Evolutionary conservation across 2,329 filamentous ascomycete genomes (phyloP), one percentile per base, ranked within the genome.

Genomic region (Westerdykella sp.): DNA sequence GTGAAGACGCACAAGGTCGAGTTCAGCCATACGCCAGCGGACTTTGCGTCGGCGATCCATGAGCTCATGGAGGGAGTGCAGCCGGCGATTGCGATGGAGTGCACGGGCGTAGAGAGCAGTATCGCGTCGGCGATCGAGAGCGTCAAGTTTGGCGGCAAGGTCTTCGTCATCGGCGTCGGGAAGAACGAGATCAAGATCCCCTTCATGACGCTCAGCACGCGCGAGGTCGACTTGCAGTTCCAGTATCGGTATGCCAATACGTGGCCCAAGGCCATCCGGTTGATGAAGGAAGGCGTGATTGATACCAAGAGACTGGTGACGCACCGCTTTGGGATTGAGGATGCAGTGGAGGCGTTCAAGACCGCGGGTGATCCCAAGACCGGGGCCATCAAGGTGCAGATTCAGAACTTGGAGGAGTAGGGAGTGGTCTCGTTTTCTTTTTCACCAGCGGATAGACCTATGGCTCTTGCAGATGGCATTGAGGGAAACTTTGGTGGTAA

Each of bases 241-340:
- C 91, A 97, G 73, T 97, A 97, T 74, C 81, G 93, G 48, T 97
- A 97, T 74, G 80, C 79, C 72, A 96, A 97, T 73, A 95, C 88
- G 16, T 97, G 91, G 91, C 93, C 91, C 28, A 80, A 87, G 49
- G 91, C 93, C 35, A 96, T 97, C 55, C 80, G 90, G 38, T 73
- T 97, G 51, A 78, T 97, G 31, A 80, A 88, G 73, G 88, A 83
- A 63, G 87, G 87, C 2, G 79, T 96, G 4, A 79, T 97, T 57
- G 81, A 94, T 63, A 72, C 96, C 63, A 78, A 78, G 57, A 85
- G 80, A 69, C 72, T 97, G 48, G 88, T 96, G 30, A 96, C 91
- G 34, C 91, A 97, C 73, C 78, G 87, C 14, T 96, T 85, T 71
- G 73, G 77, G 51, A 71, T 97, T 31, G 90, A 95, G 71, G 84